A percentile compares a stretch with the other conserved stretches of the same genome.
Evolutionary conservation across 148 eudicot genomes (phyloP).

Genomic region (Oxyria digyna): DNA sequence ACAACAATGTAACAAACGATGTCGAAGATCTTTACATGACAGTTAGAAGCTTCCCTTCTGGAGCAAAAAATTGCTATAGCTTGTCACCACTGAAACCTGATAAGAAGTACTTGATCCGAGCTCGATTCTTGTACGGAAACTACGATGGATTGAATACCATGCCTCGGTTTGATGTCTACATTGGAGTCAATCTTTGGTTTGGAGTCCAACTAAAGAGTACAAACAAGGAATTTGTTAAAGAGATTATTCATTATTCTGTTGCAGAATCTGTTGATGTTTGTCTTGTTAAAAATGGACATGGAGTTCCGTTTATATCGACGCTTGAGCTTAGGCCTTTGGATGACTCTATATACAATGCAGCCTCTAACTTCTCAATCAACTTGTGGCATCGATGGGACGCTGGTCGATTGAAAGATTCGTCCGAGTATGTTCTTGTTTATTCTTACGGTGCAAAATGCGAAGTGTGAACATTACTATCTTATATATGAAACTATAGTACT

Average conservation of each 20-base stretch:
- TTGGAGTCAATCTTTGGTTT: background rate
- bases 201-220: background rate
- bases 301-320: too few species aligned
- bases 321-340: too few species aligned
- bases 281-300: too few species aligned
- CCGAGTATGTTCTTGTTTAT: too few species aligned
- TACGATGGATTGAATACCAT: background rate
- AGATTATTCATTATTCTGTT: background rate
- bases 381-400: too few species aligned
- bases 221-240: accelerated
- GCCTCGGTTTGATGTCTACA: background rate
- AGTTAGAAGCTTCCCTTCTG: background rate
- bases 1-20: too few species aligned
- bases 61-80: background rate
- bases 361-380: too few species aligned
- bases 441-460: too few species aligned
- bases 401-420: too few species aligned
- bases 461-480: too few species aligned
- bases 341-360: too few species aligned
- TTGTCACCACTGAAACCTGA: background rate
- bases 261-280: background rate
- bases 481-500: too few species aligned
- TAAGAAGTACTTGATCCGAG: background rate
- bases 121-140: background rate
- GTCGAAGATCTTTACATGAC: background rate